Base-by-base conservation (phyloP, 2,329 filamentous ascomycete species). In the Sarocladium oryzae region DNA sequence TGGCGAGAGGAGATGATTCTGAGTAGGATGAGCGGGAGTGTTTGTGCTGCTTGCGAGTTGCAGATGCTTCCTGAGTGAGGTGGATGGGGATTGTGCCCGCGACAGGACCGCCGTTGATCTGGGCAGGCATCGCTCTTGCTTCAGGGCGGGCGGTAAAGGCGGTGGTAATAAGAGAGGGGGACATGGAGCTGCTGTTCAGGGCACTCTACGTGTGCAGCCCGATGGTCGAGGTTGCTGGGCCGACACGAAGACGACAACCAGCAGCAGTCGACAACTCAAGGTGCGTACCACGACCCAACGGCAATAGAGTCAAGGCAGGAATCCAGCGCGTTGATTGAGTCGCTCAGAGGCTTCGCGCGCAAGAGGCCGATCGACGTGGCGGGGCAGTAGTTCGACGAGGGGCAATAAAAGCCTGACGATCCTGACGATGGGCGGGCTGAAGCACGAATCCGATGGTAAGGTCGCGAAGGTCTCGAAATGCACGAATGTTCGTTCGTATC, bases 1-100 rank as follows among this genome's bases (percentile, higher is more conserved):
- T 63, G 50, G 72, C 68, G 48, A 82, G 69, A 9, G 78, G 75
- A 8, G 79, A 82, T n/a, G 72, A 68, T 52, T 82, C 79, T 23
- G 79, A 80, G 63, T 82, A 82, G 13, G 79, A 82, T 21, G 79
- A 82, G 54, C 79, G 72, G 37, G 79, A 81, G 63, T 82, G 79
- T 58, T 82, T 82, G 66, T 82, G 79, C 55, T 76, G 71, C 59
- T 66, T 70, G 58, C 64, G 65, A 53, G 61, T 64, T 54, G 59
- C 56, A 56, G 68, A 65, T 53, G 70, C 66, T 59, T 61, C 62
- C 52, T 61, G 58, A 51, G 60, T 57, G 56, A 69, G 60, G 60
- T 63, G 66, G 43, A 69, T 69, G 51, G 68, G 68, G 54, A 69
- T 65, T 59, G 60, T 66, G 57, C 63, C 61, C 55, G 64, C 61